Evolutionary conservation across 257 asterid species (phyloP), one percentile per base, ranked within the genome.

Genomic region (Solanum paucissectum): DNA sequence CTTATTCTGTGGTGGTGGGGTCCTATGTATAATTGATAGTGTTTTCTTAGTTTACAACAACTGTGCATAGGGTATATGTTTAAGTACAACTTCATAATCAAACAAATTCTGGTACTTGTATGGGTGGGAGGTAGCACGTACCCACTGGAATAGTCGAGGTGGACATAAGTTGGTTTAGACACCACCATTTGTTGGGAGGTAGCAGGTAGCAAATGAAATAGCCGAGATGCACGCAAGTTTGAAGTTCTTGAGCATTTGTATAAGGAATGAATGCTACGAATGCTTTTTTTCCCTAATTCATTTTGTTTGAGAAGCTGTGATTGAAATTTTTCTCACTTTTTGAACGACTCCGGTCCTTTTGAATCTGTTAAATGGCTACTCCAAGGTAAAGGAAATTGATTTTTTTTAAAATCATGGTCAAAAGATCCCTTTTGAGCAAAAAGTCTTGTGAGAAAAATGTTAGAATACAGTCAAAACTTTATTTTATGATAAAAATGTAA

Each of bases 51-150:
- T 91, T 92, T 69, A 90, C 85, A 85, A 89, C 91, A 68, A 25
- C 90, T 58, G 94, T 91, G 93, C 94, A 92, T 33, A 93, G 89
- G 72, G 95, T 93, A 83, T 92, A 79, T 46, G 20, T 55, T 55
- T 0, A 20, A 9, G 82, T 34, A 36, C 81, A 23, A 36, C 49
- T 20, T 20, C 82, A 36, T 20, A 73, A 73, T 73, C 82, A 34
- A 21, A 36, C 32, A 21, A 20, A 20, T 74, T 74, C 7, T 9
- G 18, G 16, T 73, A 10, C 82, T 1, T 20, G 16, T 36, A 36
- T 10, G 12, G 46, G 42, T 72, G 27, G 42, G 79, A 72, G 49
- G 29, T 74, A 36, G 29, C 25, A 8, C 0, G 13, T 13, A 2
- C 7, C 40, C 12, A 2, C 20, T 1, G n/a, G 9, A 71, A 21